phyloP scores from a whole-genome alignment of 2,329 filamentous ascomycete species.

The Trichoderma endophyticum region DNA sequence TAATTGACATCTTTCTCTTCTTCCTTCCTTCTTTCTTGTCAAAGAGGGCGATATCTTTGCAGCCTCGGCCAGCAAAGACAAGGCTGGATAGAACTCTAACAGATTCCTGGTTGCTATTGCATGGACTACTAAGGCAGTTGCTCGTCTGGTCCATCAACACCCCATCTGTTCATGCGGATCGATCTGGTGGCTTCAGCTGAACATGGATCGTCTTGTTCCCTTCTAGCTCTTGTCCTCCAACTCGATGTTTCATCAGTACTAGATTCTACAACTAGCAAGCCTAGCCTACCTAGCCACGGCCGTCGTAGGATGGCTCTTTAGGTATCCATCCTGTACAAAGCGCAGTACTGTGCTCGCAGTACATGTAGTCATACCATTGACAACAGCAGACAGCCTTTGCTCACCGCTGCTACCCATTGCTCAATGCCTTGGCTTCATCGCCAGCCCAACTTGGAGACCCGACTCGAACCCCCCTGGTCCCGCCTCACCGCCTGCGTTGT shows the following conservation, averaged over 20 bases:
- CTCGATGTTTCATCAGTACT: not conserved
- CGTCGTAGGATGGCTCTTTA: not conserved
- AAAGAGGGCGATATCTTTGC: not conserved
- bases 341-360: not conserved
- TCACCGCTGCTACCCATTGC: constrained; percentile 13
- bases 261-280: not conserved
- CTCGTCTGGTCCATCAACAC: not conserved
- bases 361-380: not conserved
- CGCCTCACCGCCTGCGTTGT: constrained; percentile 17
- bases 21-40: not conserved
- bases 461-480: not conserved
- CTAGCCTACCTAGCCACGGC: not conserved
- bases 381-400: not conserved
- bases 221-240: not conserved
- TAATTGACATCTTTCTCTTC: not conserved
- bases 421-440: not conserved
- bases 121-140: not conserved
- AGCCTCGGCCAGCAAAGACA: not conserved
- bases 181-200: constrained; percentile 4
- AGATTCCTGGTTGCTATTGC: not conserved
- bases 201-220: not conserved
- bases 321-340: not conserved
- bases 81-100: not conserved
- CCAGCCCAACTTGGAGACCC: constrained; percentile 7
- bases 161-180: constrained; percentile 12